Base-by-base conservation (phyloP, 2,329 filamentous ascomycete species). In the Dactylellina haptotyla region DNA sequence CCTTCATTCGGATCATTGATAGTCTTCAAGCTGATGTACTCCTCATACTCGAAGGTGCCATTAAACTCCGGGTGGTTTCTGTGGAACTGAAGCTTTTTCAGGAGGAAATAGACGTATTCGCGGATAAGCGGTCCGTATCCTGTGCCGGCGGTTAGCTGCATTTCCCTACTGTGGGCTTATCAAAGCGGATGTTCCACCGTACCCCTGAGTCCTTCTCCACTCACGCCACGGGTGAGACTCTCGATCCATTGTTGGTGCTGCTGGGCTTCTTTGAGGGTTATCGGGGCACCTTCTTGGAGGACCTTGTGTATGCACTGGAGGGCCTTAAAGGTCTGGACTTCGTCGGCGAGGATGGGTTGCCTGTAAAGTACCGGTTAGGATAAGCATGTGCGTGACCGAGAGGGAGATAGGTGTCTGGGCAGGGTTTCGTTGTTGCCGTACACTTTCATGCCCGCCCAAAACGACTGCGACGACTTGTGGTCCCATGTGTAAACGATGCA, bases 401-500 rank as follows among this genome's bases (percentile, higher is more conserved):
- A 64, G 32, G 25, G 26, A 26, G 56, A 43, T 54, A 62, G 46
- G 46, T 64, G 75, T 53, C 54, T 53, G 78, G 12, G 43, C 10
- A 30, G 45, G n/a, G n/a, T n/a, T n/a, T n/a, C 14, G n/a, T n/a
- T n/a, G n/a, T n/a, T 37, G 58, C 86, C 90, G 77, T 86, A 96
- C 90, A 98, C 93, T 88, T 99, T 99, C 87, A 99, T 96, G 80
- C 93, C 94, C 66, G 92, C 88, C 95, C 95, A 99, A 82, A 99
- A 99, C 80, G 93, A 92, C 80, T 88, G 86, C 43, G 93, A 96
- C 76, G 90, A 96, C 84, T 96, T 96, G 84, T 99, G 93, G 83
- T 99, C 95, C 95, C 95, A 99, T 70, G 94, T 98, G 82, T 98
- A 98, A 48, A 99, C 94, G 79, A 99, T 99, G 80, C 92, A 96